A percentile compares a stretch with the other conserved stretches of the same genome.
Evolutionary conservation across 2,329 filamentous ascomycete species (phyloP).

Genomic region (Calonectria ilicicola): DNA sequence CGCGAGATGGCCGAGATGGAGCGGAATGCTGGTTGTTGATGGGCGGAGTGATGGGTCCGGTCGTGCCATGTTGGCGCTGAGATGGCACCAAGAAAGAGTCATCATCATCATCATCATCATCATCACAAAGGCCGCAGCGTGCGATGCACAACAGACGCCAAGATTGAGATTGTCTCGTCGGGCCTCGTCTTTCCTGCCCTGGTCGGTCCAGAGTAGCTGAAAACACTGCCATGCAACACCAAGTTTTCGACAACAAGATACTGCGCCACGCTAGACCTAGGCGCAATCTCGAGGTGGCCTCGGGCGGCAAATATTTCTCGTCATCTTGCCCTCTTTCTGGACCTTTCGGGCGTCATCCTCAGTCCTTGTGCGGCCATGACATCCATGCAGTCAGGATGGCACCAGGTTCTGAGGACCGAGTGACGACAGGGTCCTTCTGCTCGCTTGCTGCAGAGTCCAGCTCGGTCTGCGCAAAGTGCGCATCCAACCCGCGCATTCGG

Average conservation of each 20-base stretch:
- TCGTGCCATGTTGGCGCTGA: slow-evolving; percentile 6
- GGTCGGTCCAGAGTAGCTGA: background rate
- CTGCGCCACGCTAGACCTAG: background rate
- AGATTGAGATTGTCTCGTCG: background rate
- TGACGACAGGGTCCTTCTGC: background rate
- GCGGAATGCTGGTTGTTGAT: background rate
- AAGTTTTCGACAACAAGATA: background rate
- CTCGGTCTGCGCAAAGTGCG: slow-evolving; percentile 19
- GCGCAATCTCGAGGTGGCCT: slow-evolving; percentile 13
- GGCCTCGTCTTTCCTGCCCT: background rate
- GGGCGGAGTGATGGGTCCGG: slow-evolving; percentile 20
- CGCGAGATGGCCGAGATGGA: background rate
- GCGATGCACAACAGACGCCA: background rate
- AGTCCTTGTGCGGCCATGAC: background rate
- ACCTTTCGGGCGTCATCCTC: slow-evolving; percentile 15
- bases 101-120: too few species aligned
- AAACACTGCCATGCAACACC: background rate
- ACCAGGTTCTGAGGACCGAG: background rate
- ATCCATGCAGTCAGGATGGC: background rate
- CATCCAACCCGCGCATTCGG: slow-evolving; percentile 10
- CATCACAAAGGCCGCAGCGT: background rate
- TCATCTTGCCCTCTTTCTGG: background rate
- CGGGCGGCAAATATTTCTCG: background rate
- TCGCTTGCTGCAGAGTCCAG: slow-evolving; percentile 12
- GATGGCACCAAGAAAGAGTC: slow-evolving; percentile 8